These are phyloP conservation scores for Fusarium brevicatenulatum DNA, from an alignment of 2,329 filamentous ascomycete species.

Conservation along the genomic window DNA sequence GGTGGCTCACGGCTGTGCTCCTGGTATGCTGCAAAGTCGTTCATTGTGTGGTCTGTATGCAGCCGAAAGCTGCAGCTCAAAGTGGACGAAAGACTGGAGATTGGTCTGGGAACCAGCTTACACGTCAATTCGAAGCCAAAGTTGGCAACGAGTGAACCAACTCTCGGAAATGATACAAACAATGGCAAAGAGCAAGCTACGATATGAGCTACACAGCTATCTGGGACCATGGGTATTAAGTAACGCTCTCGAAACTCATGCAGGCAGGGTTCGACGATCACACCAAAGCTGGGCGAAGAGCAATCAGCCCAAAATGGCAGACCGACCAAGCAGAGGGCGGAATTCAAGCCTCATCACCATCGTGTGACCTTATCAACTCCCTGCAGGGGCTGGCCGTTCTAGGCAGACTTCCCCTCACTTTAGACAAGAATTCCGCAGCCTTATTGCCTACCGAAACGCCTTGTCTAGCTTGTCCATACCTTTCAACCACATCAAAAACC, in stretches of 20 bases:
- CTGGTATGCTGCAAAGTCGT: constrained; percentile 43
- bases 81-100: background rate
- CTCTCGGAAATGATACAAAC: background rate
- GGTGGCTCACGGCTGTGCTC: constrained; percentile 4
- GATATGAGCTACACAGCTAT: background rate
- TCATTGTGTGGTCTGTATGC: constrained; percentile 34
- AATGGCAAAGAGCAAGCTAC: constrained; percentile 1
- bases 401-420: constrained; percentile 30
- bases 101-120: background rate
- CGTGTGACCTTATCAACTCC: constrained; percentile 31
- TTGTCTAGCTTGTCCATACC: constrained; percentile 32
- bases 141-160: constrained; percentile 8
- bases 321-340: constrained; percentile 4
- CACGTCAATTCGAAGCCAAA: background rate
- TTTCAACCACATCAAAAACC: constrained; percentile 16
- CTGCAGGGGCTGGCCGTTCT: background rate
- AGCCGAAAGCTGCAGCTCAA: background rate
- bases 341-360: constrained; percentile 21
- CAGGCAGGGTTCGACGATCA: constrained; percentile 14
- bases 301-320: constrained; percentile 13
- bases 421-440: constrained; percentile 14
- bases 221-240: constrained; percentile 40
- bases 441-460: constrained; percentile 35
- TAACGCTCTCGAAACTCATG: constrained; percentile 27
- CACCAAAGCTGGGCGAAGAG: constrained; percentile 39